Base-by-base conservation (phyloP, 495 filamentous ascomycete species). In the Xylaria sp. region DNA sequence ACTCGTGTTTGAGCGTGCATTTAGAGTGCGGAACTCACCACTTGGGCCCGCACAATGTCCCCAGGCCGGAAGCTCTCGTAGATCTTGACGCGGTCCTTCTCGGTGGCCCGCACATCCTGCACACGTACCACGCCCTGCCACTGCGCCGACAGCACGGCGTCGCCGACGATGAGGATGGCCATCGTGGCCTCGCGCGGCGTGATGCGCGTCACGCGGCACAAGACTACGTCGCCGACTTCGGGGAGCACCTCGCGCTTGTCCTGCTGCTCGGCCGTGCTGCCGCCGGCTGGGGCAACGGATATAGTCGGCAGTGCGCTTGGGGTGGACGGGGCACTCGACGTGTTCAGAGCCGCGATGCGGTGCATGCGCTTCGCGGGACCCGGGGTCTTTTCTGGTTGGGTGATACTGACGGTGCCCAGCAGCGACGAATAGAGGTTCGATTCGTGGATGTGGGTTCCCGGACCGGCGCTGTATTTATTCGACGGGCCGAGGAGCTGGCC, bases 81-180 rank as follows among this genome's bases (percentile, higher is more conserved):
- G 72, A 97, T 91, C 77, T 93, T 92, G 29, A 98, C 93, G 67
- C 90, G 91, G 71, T 99, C 96, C 83, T 97, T 97, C 87, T 99
- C 96, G 48, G 95, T 97, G 21, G 93, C 94, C 64, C 96, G 85
- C 15, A 99, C 93, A 76, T 99, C 96, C 81, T 98, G 95, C 71
- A 89, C 89, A 11, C 95, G 86, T 55, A 88, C 88, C 33, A 90
- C 73, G 26, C 87, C 89, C 80, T 87, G 84, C 84, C 88, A 88
- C 77, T 88, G 86, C 35, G 87, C 86, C 69, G 92, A 89, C 35
- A 87, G 68, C 44, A 88, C 82, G 4, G 85, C 86, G 52, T 91
- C 91, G 57, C 90, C 88, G 19, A 95, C 90, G 50, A 93, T 90
- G 35, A 96, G 84, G 66, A 99, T 97, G 21, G 88, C 90, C 33